These are phyloP conservation scores for Entamoeba histolytica DNA, from an alignment of 208 protist genomes.

Conservation along the genomic window DNA sequence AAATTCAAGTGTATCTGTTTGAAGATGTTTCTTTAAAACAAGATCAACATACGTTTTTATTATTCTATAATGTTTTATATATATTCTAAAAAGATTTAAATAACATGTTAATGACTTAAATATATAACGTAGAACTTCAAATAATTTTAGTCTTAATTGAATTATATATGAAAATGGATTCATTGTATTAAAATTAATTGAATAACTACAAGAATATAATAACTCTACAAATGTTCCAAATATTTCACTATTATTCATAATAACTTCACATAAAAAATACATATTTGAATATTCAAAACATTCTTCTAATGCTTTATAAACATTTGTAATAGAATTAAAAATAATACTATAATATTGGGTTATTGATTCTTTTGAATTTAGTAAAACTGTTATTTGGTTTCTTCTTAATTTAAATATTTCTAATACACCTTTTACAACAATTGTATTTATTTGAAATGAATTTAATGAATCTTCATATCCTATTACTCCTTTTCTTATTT, in stretches of 20 bases:
- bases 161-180: neutral
- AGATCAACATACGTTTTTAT: neutral
- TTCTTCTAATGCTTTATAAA: neutral
- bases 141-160: neutral
- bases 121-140: neutral
- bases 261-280: neutral
- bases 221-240: neutral
- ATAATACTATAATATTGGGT: neutral
- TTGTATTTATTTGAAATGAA: neutral
- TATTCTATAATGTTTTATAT: neutral
- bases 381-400: neutral
- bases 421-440: neutral
- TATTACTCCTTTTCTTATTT: neutral
- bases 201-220: neutral
- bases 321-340: neutral
- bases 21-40: neutral
- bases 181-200: neutral
- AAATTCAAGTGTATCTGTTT: neutral
- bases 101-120: neutral
- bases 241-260: neutral
- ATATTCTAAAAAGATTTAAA: neutral
- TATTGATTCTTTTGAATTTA: neutral
- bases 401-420: neutral
- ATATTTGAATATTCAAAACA: neutral
- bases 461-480: neutral